A percentile compares a stretch with the other conserved stretches of the same genome.
Evolutionary conservation across 2,329 filamentous ascomycete species (phyloP).

Genomic region (Blastomyces silverae): DNA sequence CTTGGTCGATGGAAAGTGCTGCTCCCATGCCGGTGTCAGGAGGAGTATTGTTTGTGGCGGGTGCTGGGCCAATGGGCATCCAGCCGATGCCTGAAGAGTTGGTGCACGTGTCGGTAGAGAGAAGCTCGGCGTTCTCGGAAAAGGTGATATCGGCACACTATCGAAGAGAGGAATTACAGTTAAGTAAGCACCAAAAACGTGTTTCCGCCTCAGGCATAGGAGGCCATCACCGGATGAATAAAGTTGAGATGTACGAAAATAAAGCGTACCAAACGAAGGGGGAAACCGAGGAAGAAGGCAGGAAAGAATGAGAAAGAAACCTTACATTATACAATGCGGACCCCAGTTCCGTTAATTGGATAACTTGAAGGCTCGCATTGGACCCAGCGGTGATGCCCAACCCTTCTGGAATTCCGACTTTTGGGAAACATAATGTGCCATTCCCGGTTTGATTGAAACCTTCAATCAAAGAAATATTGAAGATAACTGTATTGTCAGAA

Average conservation of each 20-base stretch:
- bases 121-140: constrained; percentile 34
- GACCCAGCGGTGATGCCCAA: constrained; percentile 32
- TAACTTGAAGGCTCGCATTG: constrained; percentile 42
- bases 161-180: neutral
- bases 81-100: constrained; percentile 39
- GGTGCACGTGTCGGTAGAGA: constrained; percentile 33
- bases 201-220: neutral
- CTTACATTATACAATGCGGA: constrained; percentile 45
- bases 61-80: constrained; percentile 19
- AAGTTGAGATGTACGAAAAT: neutral
- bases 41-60: constrained; percentile 4
- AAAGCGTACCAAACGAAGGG: neutral
- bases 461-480: constrained; percentile 42
- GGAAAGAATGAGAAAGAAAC: constrained; percentile 10
- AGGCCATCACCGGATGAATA: neutral
- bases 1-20: neutral
- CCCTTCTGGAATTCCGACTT: constrained; percentile 30
- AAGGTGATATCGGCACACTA: constrained; percentile 44
- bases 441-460: constrained; percentile 45
- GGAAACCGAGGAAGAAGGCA: neutral
- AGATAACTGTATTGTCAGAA: constrained; percentile 33
- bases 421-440: constrained; percentile 43
- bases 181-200: neutral
- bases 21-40: constrained; percentile 2
- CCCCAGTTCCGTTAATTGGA: constrained; percentile 39